Base-by-base conservation (phyloP, 2,329 filamentous ascomycete genomes). In the Pseudogymnoascus sp. region DNA sequence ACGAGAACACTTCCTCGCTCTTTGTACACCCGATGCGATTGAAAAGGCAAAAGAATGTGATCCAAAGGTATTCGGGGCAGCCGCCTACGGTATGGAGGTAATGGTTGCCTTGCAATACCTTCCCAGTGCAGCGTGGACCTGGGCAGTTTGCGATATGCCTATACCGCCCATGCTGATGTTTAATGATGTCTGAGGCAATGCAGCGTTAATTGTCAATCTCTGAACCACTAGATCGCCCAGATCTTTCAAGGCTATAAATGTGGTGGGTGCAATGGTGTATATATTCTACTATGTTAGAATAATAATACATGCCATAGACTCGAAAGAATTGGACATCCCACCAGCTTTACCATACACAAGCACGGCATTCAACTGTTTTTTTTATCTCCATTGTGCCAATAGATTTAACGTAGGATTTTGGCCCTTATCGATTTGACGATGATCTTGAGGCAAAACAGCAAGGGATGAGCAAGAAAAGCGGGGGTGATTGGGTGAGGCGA, bases 61-160 rank as follows among this genome's bases (percentile, higher is more conserved):
- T 31, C 25, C 46, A 53, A 53, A 31, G 8, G n/a, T 31, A 25
- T 53, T 53, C 25, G 8, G 10, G 31, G 25, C 7, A 8, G 46
- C 46, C n/a, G 46, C 46, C 14, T 31, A 53, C 8, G 46, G 25
- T 5, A 31, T 23, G 46, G 46, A 53, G 46, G n/a, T 53, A 53
- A 53, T 53, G 46, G 25, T 18, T 31, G 16, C 46, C 5, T 18
- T 53, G 25, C 46, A 53, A 31, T 53, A 53, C 8, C 25, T 53
- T n/a, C 46, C 46, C 25, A 53, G 46, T 8, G 46, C 46, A 31
- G 46, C 46, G n/a, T 53, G 46, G 46, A 18, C 46, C 23, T 53
- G 46, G 46, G 46, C 46, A 53, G 46, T 53, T 28, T 31, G 46
- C 46, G 46, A 53, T 10, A 53, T 53, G n/a, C 46, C 46, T 31